A percentile compares a stretch with the other conserved stretches of the same genome.
These are phyloP conservation scores for Tetrahymena borealis DNA, from an alignment of 73 alveolate species.

Conservation along the genomic window DNA sequence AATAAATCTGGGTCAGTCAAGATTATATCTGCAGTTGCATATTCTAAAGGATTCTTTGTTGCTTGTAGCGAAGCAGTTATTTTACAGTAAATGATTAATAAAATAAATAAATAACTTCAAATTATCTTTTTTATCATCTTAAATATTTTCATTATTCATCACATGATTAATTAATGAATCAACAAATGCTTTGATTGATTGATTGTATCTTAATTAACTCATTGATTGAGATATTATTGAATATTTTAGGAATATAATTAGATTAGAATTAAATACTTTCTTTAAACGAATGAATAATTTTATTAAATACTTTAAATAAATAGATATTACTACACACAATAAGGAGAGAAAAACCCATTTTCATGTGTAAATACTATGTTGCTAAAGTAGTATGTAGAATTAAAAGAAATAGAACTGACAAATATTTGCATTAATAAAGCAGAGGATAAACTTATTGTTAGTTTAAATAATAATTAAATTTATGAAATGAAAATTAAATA, in stretches of 20 bases:
- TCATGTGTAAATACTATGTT: background rate
- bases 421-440: background rate
- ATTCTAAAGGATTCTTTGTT: background rate
- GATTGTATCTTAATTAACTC: too few relatives aligned
- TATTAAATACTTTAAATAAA: background rate
- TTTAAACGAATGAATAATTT: background rate
- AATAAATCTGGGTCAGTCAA: background rate
- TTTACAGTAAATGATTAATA: background rate
- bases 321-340: background rate
- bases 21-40: background rate
- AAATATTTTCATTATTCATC: too few relatives aligned
- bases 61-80: background rate
- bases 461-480: background rate
- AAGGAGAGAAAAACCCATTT: background rate
- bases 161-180: too few relatives aligned
- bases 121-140: too few relatives aligned
- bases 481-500: background rate
- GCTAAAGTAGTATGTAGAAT: background rate
- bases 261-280: background rate
- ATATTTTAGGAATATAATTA: background rate
- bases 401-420: background rate
- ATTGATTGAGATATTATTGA: too few relatives aligned
- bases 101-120: background rate
- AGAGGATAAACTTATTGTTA: background rate
- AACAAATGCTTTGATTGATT: too few relatives aligned